Evolutionary conservation across 2,329 filamentous ascomycete species (phyloP), one percentile per base, ranked within the genome.

Genomic region (Thelonectria olida): DNA sequence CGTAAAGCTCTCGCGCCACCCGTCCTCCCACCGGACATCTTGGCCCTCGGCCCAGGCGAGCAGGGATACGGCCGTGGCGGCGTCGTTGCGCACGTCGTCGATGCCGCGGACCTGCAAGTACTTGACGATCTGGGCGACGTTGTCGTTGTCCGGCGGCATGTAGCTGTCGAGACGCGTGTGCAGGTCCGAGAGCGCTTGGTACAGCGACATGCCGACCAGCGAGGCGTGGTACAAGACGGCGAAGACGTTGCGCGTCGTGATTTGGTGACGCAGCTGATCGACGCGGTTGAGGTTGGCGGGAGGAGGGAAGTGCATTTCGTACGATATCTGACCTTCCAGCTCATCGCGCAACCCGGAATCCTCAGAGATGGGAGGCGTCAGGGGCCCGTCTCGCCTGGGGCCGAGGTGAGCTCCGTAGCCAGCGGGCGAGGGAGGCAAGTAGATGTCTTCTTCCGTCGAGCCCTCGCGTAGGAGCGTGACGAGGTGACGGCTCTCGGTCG

Each of bases 241-340:
- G 67, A 92, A 87, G 44, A 91, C 84, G 68, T 92, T 92, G 19
- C 90, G 84, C 1, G 89, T 89, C 0, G 89, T 88, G 47, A 91
- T 81, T 65, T 89, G 86, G 64, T 90, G 82, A 1, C 86, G 80
- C 2, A 83, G 79, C 54, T 82, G 83, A 41, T 82, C 84, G 17
- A 74, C 74, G 69, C 75, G 82, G 67, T 70, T 81, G 38, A 84
- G 68, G 36, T 83, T 80, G 2, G 80, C 65, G 0, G 87, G 87
- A 0, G 86, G 81, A 0, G 88, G 83, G 61, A 91, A 89, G 75
- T 85, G 87, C 73, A 91, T 84, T 69, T 89, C 83, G 60, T 88
- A 88, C 2, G 82, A 85, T 42, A 88, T 84, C 65, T 85, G 82
- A 2, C 84, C 84, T 61, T 86, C 84, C 6, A 78, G 68, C 17